Conservation (phyloP, 2,329 filamentous ascomycete genomes). For the Aspergillus tamarii region DNA sequence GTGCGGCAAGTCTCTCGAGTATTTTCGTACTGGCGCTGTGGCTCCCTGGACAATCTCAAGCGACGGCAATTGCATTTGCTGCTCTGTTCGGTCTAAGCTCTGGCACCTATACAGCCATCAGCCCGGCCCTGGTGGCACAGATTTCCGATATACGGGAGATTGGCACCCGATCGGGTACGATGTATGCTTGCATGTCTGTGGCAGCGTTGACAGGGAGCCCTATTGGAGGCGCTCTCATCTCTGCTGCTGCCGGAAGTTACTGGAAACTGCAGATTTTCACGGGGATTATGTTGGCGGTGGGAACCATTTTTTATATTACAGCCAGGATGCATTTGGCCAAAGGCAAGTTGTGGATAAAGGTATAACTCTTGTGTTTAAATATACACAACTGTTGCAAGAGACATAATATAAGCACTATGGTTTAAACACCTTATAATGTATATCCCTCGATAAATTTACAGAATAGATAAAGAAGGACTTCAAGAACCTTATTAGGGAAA, state of each 20-base stretch:
- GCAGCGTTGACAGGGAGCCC: neutral
- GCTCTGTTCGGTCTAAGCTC: neutral
- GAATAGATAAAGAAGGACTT: no score
- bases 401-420: no score
- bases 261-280: neutral
- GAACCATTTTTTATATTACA: neutral
- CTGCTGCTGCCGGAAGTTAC: neutral
- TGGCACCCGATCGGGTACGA: neutral
- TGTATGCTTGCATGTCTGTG: neutral
- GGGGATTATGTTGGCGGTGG: neutral
- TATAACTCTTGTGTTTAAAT: neutral
- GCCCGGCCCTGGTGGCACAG: neutral
- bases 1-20: slow-evolving; percentile 39
- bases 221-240: slow-evolving; percentile 4
- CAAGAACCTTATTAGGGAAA: no score
- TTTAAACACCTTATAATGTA: no score
- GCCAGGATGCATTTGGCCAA: neutral
- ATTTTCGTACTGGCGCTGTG: slow-evolving; percentile 57
- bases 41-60: slow-evolving; percentile 35
- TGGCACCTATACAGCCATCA: neutral
- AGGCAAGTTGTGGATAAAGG: neutral
- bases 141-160: neutral
- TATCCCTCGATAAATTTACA: no score
- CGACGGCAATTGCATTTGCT: neutral
- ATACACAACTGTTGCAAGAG: neutral